phyloP scores from a whole-genome alignment of 805 yeast genomes.

The Starmerella apicola region DNA sequence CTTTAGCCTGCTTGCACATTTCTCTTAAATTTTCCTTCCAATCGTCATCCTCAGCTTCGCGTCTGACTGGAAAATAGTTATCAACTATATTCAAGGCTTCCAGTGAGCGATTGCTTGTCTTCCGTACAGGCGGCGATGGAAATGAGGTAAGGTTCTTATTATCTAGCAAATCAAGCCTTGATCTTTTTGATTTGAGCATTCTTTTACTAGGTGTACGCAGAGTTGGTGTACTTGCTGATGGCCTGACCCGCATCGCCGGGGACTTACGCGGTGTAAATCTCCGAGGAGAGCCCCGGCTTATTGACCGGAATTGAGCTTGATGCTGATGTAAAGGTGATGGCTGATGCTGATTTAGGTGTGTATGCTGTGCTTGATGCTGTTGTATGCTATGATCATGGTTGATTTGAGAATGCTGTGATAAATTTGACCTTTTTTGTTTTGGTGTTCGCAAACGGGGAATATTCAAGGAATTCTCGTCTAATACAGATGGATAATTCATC shows the following conservation, averaged over 20 bases:
- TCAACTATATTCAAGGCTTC: constrained; percentile 21
- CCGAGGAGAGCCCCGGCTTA: background rate
- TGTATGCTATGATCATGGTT: background rate
- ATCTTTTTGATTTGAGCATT: constrained; percentile 17
- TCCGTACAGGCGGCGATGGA: constrained; percentile 13
- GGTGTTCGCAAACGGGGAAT: background rate
- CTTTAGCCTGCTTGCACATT: background rate
- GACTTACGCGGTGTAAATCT: background rate
- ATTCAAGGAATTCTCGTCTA: background rate
- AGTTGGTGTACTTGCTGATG: constrained; percentile 10
- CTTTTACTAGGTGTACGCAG: constrained; percentile 6
- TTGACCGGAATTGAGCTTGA: no score
- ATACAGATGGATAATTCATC: no score
- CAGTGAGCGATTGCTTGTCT: background rate
- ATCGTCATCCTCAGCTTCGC: background rate
- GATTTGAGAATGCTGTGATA: background rate
- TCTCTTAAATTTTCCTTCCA: background rate
- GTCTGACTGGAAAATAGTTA: constrained; percentile 23
- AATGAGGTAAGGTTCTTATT: constrained; percentile 29
- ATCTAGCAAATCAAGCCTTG: constrained; percentile 33
- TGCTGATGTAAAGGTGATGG: no score
- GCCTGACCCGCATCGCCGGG: background rate
- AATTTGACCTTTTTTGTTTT: background rate
- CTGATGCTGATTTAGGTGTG: no score
- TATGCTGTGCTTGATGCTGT: no score